Conservation (phyloP, 2,329 filamentous ascomycete species). For the Colletotrichum tanaceti region DNA sequence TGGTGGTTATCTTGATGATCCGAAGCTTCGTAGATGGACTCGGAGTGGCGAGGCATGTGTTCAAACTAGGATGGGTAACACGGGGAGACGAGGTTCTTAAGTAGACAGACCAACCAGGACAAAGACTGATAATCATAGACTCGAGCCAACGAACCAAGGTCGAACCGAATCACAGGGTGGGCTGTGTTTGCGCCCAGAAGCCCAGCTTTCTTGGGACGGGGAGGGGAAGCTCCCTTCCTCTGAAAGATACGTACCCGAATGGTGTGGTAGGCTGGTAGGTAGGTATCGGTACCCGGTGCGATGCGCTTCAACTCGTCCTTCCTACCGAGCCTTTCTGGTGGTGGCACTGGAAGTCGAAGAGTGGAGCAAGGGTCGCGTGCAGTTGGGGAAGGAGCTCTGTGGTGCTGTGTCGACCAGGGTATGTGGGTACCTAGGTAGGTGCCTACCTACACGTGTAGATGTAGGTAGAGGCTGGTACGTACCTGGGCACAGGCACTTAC, state of each 20-base stretch:
- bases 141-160: background rate
- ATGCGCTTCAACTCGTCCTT: background rate
- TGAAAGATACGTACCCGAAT: background rate
- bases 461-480: too few species aligned
- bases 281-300: background rate
- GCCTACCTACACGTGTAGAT: too few species aligned
- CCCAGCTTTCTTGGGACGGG: constrained; percentile 6
- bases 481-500: too few species aligned
- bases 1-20: constrained; percentile 25
- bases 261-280: background rate
- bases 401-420: too few species aligned
- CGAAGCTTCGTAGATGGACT: constrained; percentile 26
- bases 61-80: background rate
- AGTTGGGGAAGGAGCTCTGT: background rate
- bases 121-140: constrained; percentile 29
- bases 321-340: background rate
- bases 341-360: constrained; percentile 15
- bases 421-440: too few species aligned
- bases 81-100: constrained; percentile 33
- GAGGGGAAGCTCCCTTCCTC: constrained; percentile 18
- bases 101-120: constrained; percentile 7
- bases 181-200: constrained; percentile 39
- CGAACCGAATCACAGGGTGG: constrained; percentile 20
- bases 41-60: constrained; percentile 25
- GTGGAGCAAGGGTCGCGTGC: constrained; percentile 32